Evolutionary conservation across 2,329 filamentous ascomycete species (phyloP).

Genomic region (Fonsecaea nubica): DNA sequence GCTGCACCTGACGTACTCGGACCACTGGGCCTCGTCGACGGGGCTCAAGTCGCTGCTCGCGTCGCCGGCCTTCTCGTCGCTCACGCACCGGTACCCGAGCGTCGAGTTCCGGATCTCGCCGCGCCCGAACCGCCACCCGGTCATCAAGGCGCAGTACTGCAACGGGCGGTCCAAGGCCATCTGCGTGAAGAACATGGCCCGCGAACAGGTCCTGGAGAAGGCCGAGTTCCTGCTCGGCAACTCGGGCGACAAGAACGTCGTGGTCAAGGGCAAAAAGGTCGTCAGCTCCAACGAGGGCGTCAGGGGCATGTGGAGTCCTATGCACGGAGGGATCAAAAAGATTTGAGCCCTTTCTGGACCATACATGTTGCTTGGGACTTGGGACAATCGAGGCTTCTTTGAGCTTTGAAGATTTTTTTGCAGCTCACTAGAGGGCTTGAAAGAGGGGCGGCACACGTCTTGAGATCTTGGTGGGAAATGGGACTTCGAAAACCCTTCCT

Average conservation of each 20-base stretch:
- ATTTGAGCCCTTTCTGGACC: conserved; percentile 47
- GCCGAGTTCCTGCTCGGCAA: conserved; percentile 58
- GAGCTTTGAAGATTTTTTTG: not conserved
- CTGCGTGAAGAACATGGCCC: conserved; percentile 85
- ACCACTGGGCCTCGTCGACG: conserved; percentile 88
- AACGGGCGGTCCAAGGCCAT: conserved; percentile 85
- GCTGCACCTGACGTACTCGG: conserved; percentile 95
- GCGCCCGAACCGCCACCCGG: conserved; percentile 85
- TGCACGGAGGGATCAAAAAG: conserved; percentile 62
- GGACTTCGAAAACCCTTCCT: too few relatives aligned
- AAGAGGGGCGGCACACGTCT: too few relatives aligned
- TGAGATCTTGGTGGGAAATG: too few relatives aligned
- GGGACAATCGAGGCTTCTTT: not conserved
- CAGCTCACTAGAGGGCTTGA: too few relatives aligned
- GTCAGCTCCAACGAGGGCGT: conserved; percentile 69
- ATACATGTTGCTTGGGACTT: not conserved
- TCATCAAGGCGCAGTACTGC: conserved; percentile 89
- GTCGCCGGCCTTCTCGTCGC: conserved; percentile 67
- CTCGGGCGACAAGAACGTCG: conserved; percentile 58
- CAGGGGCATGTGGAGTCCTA: conserved; percentile 69
- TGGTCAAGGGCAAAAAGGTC: conserved; percentile 62
- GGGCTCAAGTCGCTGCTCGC: conserved; percentile 79
- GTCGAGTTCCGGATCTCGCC: conserved; percentile 93
- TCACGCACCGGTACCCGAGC: conserved; percentile 81
- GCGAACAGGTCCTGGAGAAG: conserved; percentile 81